Evolutionary conservation across 1,284 basidiomycete species (phyloP).

Genomic region (Fomitopsis schrenkii): DNA sequence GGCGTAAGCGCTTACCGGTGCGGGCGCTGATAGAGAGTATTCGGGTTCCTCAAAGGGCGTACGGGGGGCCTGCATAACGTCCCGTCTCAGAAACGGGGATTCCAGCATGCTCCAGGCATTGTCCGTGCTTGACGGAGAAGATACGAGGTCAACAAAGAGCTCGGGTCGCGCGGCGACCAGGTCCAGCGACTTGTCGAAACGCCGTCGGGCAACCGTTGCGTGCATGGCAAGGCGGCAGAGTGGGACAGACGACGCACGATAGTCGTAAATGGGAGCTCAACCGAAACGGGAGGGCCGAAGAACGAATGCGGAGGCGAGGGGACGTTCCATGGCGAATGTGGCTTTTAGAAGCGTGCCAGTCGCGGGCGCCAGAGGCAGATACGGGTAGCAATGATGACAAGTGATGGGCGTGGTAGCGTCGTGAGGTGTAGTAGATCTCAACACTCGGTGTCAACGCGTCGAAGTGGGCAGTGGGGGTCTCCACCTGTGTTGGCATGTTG

Average conservation of each 20-base stretch:
- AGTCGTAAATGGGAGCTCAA: slow-evolving; percentile 9
- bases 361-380: not conserved
- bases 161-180: slow-evolving; percentile 32
- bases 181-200: slow-evolving; percentile 24
- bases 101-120: slow-evolving; percentile 29
- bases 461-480: not conserved
- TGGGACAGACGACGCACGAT: slow-evolving; percentile 11
- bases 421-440: not conserved
- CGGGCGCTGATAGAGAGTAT: not conserved
- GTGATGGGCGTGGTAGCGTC: slow-evolving; percentile 9
- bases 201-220: slow-evolving; percentile 18
- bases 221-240: slow-evolving; percentile 15
- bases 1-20: slow-evolving; percentile 1
- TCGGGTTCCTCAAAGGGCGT: not conserved
- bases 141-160: slow-evolving; percentile 22
- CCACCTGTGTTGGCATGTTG: not conserved
- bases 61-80: slow-evolving; percentile 2
- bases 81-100: slow-evolving; percentile 19
- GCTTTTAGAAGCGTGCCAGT: not conserved
- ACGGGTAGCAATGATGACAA: slow-evolving; percentile 4
- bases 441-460: not conserved
- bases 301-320: slow-evolving; percentile 6
- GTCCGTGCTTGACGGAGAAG: slow-evolving; percentile 23
- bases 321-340: not conserved
- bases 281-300: slow-evolving; percentile 2